A percentile compares a stretch with the other conserved stretches of the same genome.
Conservation (phyloP, 1,139 yeast species). For the Saccharomyces uvarum region DNA sequence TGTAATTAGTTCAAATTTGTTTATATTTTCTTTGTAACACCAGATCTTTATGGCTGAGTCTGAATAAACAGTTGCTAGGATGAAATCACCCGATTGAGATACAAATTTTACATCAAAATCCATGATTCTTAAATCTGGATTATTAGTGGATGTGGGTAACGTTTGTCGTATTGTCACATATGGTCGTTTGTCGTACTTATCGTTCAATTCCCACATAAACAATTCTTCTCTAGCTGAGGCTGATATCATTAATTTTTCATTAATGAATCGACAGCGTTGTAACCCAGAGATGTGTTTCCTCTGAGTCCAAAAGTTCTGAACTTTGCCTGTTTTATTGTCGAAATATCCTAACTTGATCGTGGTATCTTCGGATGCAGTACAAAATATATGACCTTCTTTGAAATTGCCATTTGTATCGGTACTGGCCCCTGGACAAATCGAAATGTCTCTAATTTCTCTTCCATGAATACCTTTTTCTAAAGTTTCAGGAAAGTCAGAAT, state of each 20-base stretch:
- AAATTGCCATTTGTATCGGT: slow-evolving; percentile 26
- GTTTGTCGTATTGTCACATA: slow-evolving; percentile 41
- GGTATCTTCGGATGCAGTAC: slow-evolving; percentile 88
- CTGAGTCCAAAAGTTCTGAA: slow-evolving; percentile 51
- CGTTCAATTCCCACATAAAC: slow-evolving; percentile 59
- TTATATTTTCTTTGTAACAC: slow-evolving; percentile 38
- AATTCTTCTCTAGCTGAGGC: slow-evolving; percentile 91
- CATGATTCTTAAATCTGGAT: slow-evolving; percentile 85
- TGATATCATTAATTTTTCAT: slow-evolving; percentile 46
- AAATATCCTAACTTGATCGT: slow-evolving; percentile 53
- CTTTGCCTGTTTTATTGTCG: slow-evolving; percentile 33
- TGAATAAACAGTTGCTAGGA: slow-evolving; percentile 69
- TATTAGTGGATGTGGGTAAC: slow-evolving; percentile 41
- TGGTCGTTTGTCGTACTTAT: slow-evolving; percentile 34
- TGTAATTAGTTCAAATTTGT: slow-evolving; percentile 39
- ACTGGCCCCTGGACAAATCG: slow-evolving; percentile 28
- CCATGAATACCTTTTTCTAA: slow-evolving; percentile 73
- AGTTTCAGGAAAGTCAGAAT: slow-evolving; percentile 25
- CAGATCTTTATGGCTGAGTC: slow-evolving; percentile 71
- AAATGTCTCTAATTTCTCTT: slow-evolving; percentile 69
- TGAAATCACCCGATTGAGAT: slow-evolving; percentile 30
- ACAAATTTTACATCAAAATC: slow-evolving; percentile 52
- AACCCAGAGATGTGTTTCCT: slow-evolving; percentile 84
- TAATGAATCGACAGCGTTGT: slow-evolving; percentile 63
- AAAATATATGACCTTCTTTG: slow-evolving; percentile 36